Evolutionary conservation across 805 yeast genomes (phyloP).

Genomic region (Kuraishia capsulata): DNA sequence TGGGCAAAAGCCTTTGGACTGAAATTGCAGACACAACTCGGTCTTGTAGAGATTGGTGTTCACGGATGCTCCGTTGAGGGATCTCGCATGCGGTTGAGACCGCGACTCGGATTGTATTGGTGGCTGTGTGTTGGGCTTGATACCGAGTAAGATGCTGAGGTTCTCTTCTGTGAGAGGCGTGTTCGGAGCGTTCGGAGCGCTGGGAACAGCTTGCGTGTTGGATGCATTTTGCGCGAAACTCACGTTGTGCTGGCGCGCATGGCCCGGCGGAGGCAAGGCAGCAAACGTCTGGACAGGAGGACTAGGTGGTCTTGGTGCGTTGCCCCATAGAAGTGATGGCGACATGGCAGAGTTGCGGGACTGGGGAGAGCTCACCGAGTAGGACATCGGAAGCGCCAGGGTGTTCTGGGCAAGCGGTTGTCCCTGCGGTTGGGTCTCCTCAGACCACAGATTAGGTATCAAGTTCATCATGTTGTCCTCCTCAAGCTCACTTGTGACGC

Average conservation of each 20-base stretch:
- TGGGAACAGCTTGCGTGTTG: background rate
- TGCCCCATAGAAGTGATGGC: background rate
- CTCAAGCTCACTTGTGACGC: background rate
- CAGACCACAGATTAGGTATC: constrained; percentile 17
- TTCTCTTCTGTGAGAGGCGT: constrained; percentile 29
- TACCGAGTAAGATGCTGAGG: constrained; percentile 10
- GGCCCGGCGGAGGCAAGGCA: no score
- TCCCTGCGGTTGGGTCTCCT: constrained; percentile 1
- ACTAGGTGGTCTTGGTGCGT: no score
- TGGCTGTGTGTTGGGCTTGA: constrained; percentile 1
- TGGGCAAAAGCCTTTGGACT: constrained; percentile 67
- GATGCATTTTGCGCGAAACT: constrained; percentile 2
- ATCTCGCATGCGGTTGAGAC: no score
- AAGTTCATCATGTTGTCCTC: constrained; percentile 13
- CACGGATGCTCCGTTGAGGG: constrained; percentile 5
- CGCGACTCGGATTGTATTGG: constrained; percentile 2
- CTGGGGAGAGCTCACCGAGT: no score
- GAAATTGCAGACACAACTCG: constrained; percentile 76
- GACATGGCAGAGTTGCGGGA: constrained; percentile 1
- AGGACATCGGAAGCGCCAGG: no score
- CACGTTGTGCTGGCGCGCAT: background rate
- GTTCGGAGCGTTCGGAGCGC: no score
- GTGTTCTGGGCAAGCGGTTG: background rate
- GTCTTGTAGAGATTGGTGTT: constrained; percentile 73
- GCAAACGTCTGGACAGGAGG: no score